Evolutionary conservation across 1,284 basidiomycete species (phyloP).

Genomic region (Cronartium ribicola): DNA sequence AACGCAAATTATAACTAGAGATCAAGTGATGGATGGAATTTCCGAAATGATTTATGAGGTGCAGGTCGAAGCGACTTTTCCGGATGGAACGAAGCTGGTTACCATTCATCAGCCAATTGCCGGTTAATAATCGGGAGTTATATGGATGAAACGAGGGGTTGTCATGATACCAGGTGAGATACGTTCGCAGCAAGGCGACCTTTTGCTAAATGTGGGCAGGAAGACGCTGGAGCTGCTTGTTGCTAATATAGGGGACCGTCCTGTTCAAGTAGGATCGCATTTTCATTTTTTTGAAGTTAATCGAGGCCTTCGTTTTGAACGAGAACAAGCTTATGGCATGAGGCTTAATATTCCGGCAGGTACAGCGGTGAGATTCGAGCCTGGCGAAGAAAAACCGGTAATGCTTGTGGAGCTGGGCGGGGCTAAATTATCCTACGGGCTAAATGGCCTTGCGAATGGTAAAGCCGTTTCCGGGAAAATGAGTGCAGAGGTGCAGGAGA

Average conservation of each 20-base stretch:
- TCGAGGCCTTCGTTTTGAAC: constrained; percentile 73
- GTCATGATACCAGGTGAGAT: too few relatives aligned
- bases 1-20: too few relatives aligned
- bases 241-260: constrained; percentile 87
- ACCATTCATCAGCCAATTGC: too few relatives aligned
- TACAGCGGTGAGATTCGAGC: constrained; percentile 94
- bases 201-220: constrained; percentile 70
- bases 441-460: constrained; percentile 59
- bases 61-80: too few relatives aligned
- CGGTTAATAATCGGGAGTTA: too few relatives aligned
- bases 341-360: constrained; percentile 88
- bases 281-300: constrained; percentile 89
- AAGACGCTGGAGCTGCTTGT: constrained; percentile 69
- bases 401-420: constrained; percentile 77
- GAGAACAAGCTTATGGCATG: constrained; percentile 71
- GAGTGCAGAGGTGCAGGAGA: constrained; percentile 59
- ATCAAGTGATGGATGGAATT: too few relatives aligned
- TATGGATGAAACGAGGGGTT: too few relatives aligned
- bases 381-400: constrained; percentile 81
- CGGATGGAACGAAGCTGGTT: too few relatives aligned
- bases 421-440: constrained; percentile 67
- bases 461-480: constrained; percentile 58
- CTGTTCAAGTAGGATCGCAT: constrained; percentile 90
- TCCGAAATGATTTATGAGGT: too few relatives aligned
- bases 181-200: constrained; percentile 52